Conservation (phyloP, 768 basidiomycete genomes). For the Lanmaoa pseudosensibilis region DNA sequence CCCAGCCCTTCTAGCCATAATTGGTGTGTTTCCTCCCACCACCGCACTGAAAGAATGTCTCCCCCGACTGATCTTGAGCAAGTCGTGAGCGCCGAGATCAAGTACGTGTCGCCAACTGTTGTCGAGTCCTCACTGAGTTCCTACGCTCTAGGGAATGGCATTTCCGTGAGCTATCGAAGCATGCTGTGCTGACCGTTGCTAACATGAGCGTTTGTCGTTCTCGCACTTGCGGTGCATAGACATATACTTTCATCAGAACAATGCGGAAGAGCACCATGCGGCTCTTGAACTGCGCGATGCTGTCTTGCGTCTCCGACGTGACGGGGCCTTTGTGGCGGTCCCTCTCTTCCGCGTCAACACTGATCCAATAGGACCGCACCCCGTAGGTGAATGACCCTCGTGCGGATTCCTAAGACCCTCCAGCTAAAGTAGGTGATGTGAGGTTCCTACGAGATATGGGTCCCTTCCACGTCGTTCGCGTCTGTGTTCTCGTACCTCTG, state of each 20-base stretch:
- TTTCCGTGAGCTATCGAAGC: constrained; percentile 52
- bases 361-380: constrained; percentile 72
- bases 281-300: constrained; percentile 71
- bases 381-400: constrained; percentile 52
- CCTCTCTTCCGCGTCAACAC: constrained; percentile 72
- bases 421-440: neutral
- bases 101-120: constrained; percentile 40
- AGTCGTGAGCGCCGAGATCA: constrained; percentile 62
- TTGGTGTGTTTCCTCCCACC: too few relatives aligned
- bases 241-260: constrained; percentile 77
- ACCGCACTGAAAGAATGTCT: constrained; percentile 8
- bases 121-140: neutral
- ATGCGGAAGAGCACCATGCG: constrained; percentile 57
- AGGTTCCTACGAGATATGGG: constrained; percentile 87
- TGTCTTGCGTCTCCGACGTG: constrained; percentile 64
- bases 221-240: constrained; percentile 41
- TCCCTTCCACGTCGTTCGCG: constrained; percentile 68
- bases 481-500: constrained; percentile 78
- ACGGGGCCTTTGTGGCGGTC: constrained; percentile 79
- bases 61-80: constrained; percentile 54
- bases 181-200: neutral
- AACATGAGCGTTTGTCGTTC: neutral
- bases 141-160: constrained; percentile 64
- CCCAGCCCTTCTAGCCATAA: too few relatives aligned
- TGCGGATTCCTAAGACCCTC: neutral